phyloP scores from a whole-genome alignment of 2,329 filamentous ascomycete genomes.

The Penicillium sp. region DNA sequence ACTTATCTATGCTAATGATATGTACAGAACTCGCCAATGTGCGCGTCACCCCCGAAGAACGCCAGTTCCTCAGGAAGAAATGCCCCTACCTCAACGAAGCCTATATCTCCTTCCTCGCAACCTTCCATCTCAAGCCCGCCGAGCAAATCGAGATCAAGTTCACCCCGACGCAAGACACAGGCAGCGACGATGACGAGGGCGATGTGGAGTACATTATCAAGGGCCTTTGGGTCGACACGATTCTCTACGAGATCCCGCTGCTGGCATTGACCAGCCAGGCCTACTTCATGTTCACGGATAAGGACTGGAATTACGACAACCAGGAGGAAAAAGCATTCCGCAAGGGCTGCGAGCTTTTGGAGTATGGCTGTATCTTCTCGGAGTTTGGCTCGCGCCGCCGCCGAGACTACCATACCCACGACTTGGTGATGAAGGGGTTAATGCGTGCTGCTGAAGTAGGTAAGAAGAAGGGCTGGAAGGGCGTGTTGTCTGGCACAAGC shows the following conservation, averaged over 20 bases:
- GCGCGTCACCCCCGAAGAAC: constrained; percentile 73
- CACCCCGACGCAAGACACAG: constrained; percentile 53
- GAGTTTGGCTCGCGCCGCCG: constrained; percentile 90
- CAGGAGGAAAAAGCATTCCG: constrained; percentile 81
- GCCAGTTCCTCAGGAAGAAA: constrained; percentile 70
- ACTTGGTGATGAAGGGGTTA: constrained; percentile 85
- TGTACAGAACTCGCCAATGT: constrained; percentile 74
- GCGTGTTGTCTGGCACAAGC: constrained; percentile 82
- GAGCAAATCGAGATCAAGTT: constrained; percentile 77
- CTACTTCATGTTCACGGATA: constrained; percentile 96
- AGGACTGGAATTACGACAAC: constrained; percentile 82
- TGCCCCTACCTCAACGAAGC: constrained; percentile 76
- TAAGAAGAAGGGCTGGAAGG: constrained; percentile 61
- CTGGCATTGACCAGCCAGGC: constrained; percentile 90
- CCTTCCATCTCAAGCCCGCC: constrained; percentile 75
- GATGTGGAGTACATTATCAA: constrained; percentile 74
- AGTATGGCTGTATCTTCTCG: constrained; percentile 83
- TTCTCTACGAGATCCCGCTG: constrained; percentile 95
- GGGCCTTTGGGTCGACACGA: constrained; percentile 89
- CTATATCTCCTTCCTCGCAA: constrained; percentile 78
- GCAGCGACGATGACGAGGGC: constrained; percentile 65
- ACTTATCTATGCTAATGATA: background rate
- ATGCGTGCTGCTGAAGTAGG: constrained; percentile 72
- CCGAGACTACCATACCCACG: constrained; percentile 92
- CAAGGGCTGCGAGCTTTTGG: constrained; percentile 75